These are phyloP conservation scores for Fusarium newnesense DNA, from an alignment of 2,329 filamentous ascomycete genomes.

Conservation along the genomic window DNA sequence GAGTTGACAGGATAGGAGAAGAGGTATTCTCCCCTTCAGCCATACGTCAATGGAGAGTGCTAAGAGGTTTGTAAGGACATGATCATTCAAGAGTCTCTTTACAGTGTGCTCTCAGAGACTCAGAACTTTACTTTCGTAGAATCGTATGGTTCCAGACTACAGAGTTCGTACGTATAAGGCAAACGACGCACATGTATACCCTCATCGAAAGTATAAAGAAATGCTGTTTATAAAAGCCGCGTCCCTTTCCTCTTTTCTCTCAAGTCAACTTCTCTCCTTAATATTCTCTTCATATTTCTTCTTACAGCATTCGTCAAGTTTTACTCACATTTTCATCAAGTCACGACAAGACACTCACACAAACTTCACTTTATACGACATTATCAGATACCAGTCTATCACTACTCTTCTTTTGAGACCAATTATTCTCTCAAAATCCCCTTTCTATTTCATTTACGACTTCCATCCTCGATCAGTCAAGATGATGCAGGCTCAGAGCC, in stretches of 20 bases:
- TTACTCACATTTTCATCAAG: neutral
- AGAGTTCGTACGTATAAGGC: neutral
- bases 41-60: neutral
- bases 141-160: neutral
- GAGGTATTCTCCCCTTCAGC: too few species aligned
- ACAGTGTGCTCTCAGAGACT: neutral
- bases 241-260: neutral
- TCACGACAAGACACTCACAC: neutral
- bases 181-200: neutral
- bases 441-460: neutral
- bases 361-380: neutral
- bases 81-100: neutral
- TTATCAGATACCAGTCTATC: neutral
- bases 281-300: neutral
- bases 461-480: neutral
- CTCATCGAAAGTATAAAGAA: neutral
- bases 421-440: too few species aligned
- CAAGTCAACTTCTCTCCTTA: neutral
- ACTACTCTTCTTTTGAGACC: neutral
- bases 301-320: neutral
- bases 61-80: too few species aligned
- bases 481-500: neutral
- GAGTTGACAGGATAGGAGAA: neutral
- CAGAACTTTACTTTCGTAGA: neutral
- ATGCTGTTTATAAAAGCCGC: neutral